Conservation (phyloP, 1,284 basidiomycete species). For the Leccinum pseudoinsigne region DNA sequence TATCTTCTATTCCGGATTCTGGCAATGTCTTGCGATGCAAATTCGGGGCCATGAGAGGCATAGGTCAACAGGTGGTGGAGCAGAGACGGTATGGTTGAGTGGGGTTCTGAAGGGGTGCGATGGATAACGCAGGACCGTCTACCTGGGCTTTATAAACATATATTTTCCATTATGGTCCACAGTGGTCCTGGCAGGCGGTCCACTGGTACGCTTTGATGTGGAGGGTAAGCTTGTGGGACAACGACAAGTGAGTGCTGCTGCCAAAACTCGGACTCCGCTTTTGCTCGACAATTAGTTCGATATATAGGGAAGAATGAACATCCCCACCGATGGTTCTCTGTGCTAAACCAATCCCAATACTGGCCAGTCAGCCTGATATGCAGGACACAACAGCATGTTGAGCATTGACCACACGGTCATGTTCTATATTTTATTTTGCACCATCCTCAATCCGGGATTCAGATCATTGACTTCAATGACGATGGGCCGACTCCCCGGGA, state of each 20-base stretch:
- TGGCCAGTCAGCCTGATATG: not conserved
- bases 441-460: too few relatives aligned
- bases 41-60: not conserved
- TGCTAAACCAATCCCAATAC: not conserved
- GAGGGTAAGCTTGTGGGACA: not conserved
- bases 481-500: too few relatives aligned
- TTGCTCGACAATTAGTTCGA: not conserved
- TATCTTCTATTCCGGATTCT: not conserved
- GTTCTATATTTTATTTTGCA: constrained; percentile 6
- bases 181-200: not conserved
- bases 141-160: not conserved
- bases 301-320: not conserved
- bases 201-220: not conserved
- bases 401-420: not conserved
- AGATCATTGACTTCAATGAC: not conserved
- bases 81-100: not conserved
- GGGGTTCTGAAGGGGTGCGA: not conserved
- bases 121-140: not conserved
- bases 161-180: not conserved
- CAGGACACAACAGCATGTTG: not conserved
- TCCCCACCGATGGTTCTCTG: not conserved
- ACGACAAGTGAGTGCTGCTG: not conserved
- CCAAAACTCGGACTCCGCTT: not conserved
- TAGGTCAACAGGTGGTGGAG: not conserved
- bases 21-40: not conserved